Evolutionary conservation across 805 yeast genomes (phyloP).

Genomic region (Wickerhamomyces mucosus): DNA sequence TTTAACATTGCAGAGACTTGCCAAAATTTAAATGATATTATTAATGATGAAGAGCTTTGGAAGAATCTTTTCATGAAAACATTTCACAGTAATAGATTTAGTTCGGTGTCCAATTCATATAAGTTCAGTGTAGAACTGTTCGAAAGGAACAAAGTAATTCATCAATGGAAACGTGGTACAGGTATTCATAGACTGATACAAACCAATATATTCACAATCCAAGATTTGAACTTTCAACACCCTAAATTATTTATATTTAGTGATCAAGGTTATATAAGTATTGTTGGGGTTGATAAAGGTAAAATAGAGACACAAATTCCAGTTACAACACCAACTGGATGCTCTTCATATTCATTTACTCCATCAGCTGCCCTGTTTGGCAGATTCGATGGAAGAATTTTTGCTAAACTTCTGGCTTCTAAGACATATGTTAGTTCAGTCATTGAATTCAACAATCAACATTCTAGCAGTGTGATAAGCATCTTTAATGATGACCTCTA

Average conservation of each 20-base stretch:
- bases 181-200: conserved; percentile 6
- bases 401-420: conserved; percentile 7
- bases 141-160: conserved; percentile 17
- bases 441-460: conserved; percentile 4
- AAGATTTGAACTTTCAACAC: conserved; percentile 8
- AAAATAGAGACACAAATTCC: conserved; percentile 13
- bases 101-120: conserved; percentile 26
- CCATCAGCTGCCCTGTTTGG: conserved; percentile 13
- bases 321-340: conserved; percentile 11
- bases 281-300: conserved; percentile 5
- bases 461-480: conserved; percentile 8
- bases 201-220: conserved; percentile 4
- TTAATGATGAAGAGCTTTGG: conserved; percentile 34
- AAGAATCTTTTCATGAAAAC: conserved; percentile 25
- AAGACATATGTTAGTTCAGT: conserved; percentile 10
- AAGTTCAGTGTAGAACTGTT: conserved; percentile 27
- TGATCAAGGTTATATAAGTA: conserved; percentile 11
- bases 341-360: conserved; percentile 9
- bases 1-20: conserved; percentile 23
- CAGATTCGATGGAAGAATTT: conserved; percentile 11
- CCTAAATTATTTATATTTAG: conserved; percentile 11
- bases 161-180: conserved; percentile 12
- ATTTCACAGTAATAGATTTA: conserved; percentile 23
- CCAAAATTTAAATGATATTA: conserved; percentile 18
- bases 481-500: conserved; percentile 9